A percentile compares a stretch with the other conserved stretches of the same genome.
phyloP scores from a whole-genome alignment of 129 eudicot genomes.

The Cynara cardunculus region DNA sequence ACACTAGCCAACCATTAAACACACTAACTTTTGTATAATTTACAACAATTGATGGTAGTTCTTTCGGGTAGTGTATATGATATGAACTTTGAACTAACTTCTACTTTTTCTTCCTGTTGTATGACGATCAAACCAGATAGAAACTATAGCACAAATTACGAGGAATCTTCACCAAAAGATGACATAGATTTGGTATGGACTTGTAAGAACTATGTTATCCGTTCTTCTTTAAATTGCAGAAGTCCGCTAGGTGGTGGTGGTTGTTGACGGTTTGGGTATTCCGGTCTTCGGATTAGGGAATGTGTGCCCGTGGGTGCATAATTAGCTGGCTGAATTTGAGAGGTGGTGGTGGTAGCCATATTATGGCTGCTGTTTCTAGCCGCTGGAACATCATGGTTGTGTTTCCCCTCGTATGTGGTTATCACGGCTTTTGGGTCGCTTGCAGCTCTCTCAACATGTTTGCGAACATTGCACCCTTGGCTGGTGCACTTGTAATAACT shows the following conservation, averaged over 20 bases:
- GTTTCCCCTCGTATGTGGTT: slow-evolving; percentile 92
- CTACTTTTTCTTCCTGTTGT: slow-evolving; percentile 24
- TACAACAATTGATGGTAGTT: slow-evolving; percentile 18
- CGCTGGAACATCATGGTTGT: slow-evolving; percentile 80
- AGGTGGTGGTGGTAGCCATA: slow-evolving; percentile 31
- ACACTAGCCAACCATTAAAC: slow-evolving; percentile 21
- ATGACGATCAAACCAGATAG: slow-evolving; percentile 14
- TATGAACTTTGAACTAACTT: slow-evolving; percentile 27
- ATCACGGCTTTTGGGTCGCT: slow-evolving; percentile 90
- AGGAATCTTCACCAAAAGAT: slow-evolving; percentile 9
- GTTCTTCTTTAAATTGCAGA: slow-evolving; percentile 81
- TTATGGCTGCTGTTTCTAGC: slow-evolving; percentile 80
- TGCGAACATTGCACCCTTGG: slow-evolving; percentile 73
- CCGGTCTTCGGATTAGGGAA: slow-evolving; percentile 36
- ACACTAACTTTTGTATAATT: slow-evolving; percentile 23
- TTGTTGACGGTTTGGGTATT: slow-evolving; percentile 47
- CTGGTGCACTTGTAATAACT: slow-evolving; percentile 88
- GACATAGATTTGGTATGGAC: neutral
- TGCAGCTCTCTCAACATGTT: slow-evolving; percentile 89
- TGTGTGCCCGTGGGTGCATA: slow-evolving; percentile 23
- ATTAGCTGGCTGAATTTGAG: slow-evolving; percentile 51
- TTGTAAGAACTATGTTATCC: slow-evolving; percentile 29
- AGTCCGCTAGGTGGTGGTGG: slow-evolving; percentile 41
- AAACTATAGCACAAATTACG: slow-evolving; percentile 22
- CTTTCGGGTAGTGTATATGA: slow-evolving; percentile 22